phyloP scores from a whole-genome alignment of 768 basidiomycete genomes.

The Suillus subalutaceus region DNA sequence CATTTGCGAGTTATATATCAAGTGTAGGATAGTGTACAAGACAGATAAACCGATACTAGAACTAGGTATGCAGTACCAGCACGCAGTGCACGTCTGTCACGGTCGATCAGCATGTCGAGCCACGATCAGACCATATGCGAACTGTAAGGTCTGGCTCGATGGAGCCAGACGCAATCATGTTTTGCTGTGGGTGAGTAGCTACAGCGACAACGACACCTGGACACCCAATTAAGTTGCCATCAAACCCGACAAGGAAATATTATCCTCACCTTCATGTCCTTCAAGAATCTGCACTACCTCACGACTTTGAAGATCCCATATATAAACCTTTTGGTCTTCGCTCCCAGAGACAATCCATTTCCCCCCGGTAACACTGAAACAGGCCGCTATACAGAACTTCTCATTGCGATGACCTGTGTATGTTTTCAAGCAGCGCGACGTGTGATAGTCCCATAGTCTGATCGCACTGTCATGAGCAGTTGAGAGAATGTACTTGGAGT shows the following conservation, averaged over 20 bases:
- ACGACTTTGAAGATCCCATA: constrained; percentile 92
- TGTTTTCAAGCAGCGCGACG: constrained; percentile 87
- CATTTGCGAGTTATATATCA: constrained; percentile 7
- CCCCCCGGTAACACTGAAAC: constrained; percentile 82
- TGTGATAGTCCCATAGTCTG: constrained; percentile 94
- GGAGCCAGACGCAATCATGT: constrained; percentile 87
- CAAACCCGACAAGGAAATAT: background rate
- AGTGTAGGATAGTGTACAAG: constrained; percentile 13
- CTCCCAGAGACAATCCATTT: constrained; percentile 92
- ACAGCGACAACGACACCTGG: constrained; percentile 17
- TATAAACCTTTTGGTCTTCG: constrained; percentile 86
- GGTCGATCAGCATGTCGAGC: constrained; percentile 16
- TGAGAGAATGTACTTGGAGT: constrained; percentile 92
- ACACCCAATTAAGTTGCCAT: background rate
- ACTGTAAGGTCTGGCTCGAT: constrained; percentile 84
- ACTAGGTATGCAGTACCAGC: constrained; percentile 4
- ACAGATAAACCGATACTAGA: constrained; percentile 14
- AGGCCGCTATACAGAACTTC: constrained; percentile 83
- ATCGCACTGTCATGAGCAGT: constrained; percentile 93
- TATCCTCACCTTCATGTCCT: constrained; percentile 66
- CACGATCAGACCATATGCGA: constrained; percentile 77
- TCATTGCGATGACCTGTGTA: constrained; percentile 82
- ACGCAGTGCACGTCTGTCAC: constrained; percentile 1
- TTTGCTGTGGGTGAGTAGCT: constrained; percentile 76
- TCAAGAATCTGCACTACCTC: constrained; percentile 81